Evolutionary conservation across 2,329 filamentous ascomycete genomes (phyloP), one percentile per base, ranked within the genome.

Genomic region (Cladobotryum protrusum): DNA sequence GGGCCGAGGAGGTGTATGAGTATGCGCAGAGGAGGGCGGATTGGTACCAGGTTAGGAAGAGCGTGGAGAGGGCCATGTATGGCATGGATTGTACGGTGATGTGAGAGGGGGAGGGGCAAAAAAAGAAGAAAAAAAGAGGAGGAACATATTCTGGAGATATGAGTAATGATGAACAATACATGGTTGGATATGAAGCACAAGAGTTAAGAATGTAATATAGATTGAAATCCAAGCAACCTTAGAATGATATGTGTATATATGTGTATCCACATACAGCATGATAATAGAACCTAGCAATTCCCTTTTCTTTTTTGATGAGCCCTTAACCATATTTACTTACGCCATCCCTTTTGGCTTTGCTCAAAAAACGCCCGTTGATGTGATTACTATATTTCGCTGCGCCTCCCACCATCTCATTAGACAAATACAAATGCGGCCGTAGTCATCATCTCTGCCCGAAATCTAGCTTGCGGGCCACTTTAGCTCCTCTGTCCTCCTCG

Each of bases 61-160:
- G 90, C 55, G 93, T 99, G 5, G 93, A 99, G 74, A 86, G 87
- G 69, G 90, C 90, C 54, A 96, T 99, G 90, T 97, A 96, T 70
- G 93, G 93, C 4, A 81, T 96, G 66, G 92, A 93, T 53, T 99
- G 93, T 68, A 67, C 65, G 42, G 63, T 95, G 40, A 97, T 96
- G 90, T 97, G 69, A 18, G 42, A 34, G 13, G 39, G 14, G 11
- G 39, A 14, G 3, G 14, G 39, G 39, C n/a, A 12, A 18, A 5
- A 24, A 18, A 43, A n/a, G 43, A 35, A 8, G 40, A 7, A 7
- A 18, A 9, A 7, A 14, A 19, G 40, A 43, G 17, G 14, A 24
- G 11, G 13, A 43, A 19, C 5, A 17, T 41, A 19, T 41, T 17
- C 8, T 8, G 17, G 37, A 17, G 37, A 17, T 7, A 13, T 42